Percentiles rank a stretch among this genome's conserved stretches.
Evolutionary conservation across 108 stramenopile species (phyloP).

Genomic region (Cyclotella sp.): DNA sequence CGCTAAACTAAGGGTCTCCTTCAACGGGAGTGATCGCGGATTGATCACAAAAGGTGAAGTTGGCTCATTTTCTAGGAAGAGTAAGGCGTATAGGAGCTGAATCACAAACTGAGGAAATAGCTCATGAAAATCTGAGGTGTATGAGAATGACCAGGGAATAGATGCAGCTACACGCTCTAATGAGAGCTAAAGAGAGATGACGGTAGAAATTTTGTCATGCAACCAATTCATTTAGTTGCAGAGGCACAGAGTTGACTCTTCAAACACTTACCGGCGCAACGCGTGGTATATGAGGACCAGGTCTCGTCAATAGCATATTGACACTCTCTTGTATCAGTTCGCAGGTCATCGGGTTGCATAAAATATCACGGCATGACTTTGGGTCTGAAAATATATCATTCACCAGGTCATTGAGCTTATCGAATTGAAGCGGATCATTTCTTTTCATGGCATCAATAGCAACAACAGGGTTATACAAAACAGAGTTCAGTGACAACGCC

Average conservation of each 20-base stretch:
- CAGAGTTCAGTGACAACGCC: neutral
- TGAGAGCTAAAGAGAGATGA: slow-evolving; percentile 8
- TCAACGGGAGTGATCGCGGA: slow-evolving; percentile 56
- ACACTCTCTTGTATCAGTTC: slow-evolving; percentile 30
- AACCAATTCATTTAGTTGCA: slow-evolving; percentile 23
- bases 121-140: slow-evolving; percentile 1
- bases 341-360: slow-evolving; percentile 2
- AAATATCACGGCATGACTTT: slow-evolving; percentile 15
- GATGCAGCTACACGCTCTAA: slow-evolving; percentile 24
- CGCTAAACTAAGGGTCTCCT: slow-evolving; percentile 27
- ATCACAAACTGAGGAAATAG: slow-evolving; percentile 47
- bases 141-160: slow-evolving; percentile 25
- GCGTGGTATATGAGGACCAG: slow-evolving; percentile 40
- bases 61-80: slow-evolving; percentile 46
- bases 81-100: slow-evolving; percentile 66
- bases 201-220: neutral
- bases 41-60: slow-evolving; percentile 61
- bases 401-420: slow-evolving; percentile 18
- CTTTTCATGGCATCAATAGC: slow-evolving; percentile 12
- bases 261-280: slow-evolving; percentile 34
- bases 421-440: neutral
- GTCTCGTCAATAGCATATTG: slow-evolving; percentile 21
- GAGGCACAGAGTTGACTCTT: slow-evolving; percentile 13
- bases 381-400: slow-evolving; percentile 26
- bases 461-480: slow-evolving; percentile 8